phyloP scores from a whole-genome alignment of 2,329 filamentous ascomycete genomes.

The Ophiostoma fasciatum region DNA sequence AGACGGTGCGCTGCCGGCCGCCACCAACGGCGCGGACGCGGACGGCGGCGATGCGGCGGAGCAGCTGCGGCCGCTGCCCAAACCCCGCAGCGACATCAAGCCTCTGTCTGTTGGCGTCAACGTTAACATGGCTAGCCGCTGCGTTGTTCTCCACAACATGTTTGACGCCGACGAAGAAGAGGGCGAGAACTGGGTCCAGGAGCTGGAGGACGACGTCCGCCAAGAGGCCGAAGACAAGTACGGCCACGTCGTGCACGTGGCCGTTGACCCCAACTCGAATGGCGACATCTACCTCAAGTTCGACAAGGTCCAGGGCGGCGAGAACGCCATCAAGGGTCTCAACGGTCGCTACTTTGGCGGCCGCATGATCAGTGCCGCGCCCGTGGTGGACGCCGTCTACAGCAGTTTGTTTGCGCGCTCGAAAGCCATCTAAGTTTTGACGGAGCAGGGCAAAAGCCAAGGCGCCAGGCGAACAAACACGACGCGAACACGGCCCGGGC shows the following conservation, averaged over 20 bases:
- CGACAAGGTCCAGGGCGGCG: slow-evolving; percentile 83
- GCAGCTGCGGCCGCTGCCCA: slow-evolving; percentile 56
- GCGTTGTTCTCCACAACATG: slow-evolving; percentile 89
- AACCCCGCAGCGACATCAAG: slow-evolving; percentile 69
- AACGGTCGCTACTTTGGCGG: slow-evolving; percentile 95
- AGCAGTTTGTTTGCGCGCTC: slow-evolving; percentile 87
- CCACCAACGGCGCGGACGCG: slow-evolving; percentile 18
- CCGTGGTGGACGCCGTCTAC: slow-evolving; percentile 97
- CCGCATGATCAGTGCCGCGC: slow-evolving; percentile 81
- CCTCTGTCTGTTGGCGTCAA: slow-evolving; percentile 49
- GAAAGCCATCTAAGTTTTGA: slow-evolving; percentile 48
- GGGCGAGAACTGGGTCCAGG: slow-evolving; percentile 78
- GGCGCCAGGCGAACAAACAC: too few relatives aligned
- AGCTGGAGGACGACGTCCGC: slow-evolving; percentile 86
- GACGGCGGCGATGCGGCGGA: slow-evolving; percentile 24
- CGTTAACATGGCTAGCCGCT: slow-evolving; percentile 84
- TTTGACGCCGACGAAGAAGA: slow-evolving; percentile 87
- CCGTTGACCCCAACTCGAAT: slow-evolving; percentile 80
- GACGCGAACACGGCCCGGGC: too few relatives aligned
- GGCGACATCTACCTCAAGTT: slow-evolving; percentile 99
- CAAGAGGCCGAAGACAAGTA: slow-evolving; percentile 90
- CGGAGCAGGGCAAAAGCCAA: too few relatives aligned
- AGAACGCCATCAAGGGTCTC: slow-evolving; percentile 94
- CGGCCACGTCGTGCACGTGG: slow-evolving; percentile 93
- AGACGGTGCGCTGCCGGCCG: slow-evolving; percentile 44